Evolutionary conservation across 2,329 filamentous ascomycete genomes (phyloP).

Genomic region (Clonostachys sp.): DNA sequence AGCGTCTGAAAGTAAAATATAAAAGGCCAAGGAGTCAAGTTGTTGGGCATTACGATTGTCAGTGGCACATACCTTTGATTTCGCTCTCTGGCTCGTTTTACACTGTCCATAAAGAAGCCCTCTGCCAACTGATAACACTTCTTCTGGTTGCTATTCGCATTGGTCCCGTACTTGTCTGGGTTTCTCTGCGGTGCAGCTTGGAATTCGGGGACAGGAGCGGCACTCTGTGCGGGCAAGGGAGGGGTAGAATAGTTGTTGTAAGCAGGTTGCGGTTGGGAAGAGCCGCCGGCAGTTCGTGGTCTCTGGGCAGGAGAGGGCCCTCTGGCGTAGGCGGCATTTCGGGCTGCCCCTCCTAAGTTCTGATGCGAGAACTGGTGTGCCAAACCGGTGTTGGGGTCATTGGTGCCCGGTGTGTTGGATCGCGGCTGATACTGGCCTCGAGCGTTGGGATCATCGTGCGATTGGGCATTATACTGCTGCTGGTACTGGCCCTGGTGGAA

Average conservation of each 20-base stretch:
- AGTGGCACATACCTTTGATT: conserved; percentile 72
- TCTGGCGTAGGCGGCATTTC: conserved; percentile 66
- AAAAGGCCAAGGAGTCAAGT: not conserved
- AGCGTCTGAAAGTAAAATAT: not conserved
- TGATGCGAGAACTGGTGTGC: conserved; percentile 97
- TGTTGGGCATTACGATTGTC: not conserved
- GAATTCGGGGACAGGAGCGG: conserved; percentile 66
- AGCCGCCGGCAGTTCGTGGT: conserved; percentile 76
- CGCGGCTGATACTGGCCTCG: conserved; percentile 39
- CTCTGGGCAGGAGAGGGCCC: conserved; percentile 67
- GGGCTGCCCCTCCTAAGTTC: conserved; percentile 73
- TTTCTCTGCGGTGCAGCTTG: conserved; percentile 78
- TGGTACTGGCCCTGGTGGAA: conserved; percentile 59
- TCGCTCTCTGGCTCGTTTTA: conserved; percentile 89
- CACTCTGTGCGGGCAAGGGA: conserved; percentile 56
- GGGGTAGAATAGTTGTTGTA: conserved; percentile 64
- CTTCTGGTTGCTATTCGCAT: conserved; percentile 66
- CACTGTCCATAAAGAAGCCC: conserved; percentile 98
- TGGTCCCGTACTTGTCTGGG: conserved; percentile 69
- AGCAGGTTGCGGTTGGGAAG: conserved; percentile 50
- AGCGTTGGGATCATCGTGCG: conserved; percentile 1
- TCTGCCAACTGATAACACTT: conserved; percentile 68
- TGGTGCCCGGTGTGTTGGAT: conserved; percentile 56
- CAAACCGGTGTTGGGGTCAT: conserved; percentile 84
- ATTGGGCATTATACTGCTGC: conserved; percentile 31